Percentiles rank a stretch among this genome's conserved stretches.
phyloP scores from a whole-genome alignment of 208 protist species.

The Trichomonas gallinae region DNA sequence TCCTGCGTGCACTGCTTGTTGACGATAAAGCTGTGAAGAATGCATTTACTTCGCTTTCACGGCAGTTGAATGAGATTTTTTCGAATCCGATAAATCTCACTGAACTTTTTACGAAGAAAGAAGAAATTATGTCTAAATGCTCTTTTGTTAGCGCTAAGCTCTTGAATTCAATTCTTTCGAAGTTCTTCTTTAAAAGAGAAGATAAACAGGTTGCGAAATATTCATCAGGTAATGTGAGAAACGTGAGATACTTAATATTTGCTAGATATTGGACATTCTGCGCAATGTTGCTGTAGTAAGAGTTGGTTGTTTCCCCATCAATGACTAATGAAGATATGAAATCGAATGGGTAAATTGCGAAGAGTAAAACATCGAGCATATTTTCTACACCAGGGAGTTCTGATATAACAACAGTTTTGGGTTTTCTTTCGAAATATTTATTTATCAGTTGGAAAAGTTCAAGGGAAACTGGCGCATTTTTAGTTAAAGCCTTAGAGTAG shows the following conservation, averaged over 20 bases:
- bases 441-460: neutral
- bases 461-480: neutral
- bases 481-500: neutral
- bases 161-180: neutral
- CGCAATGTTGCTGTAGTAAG: neutral
- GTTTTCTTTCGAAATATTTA: neutral
- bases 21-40: neutral
- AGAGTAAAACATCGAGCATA: neutral
- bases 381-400: neutral
- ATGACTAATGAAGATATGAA: neutral
- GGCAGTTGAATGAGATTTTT: neutral
- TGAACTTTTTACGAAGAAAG: neutral
- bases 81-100: neutral
- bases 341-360: neutral
- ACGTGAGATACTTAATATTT: neutral
- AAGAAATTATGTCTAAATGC: neutral
- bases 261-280: neutral
- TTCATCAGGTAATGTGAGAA: neutral
- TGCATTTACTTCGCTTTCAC: neutral
- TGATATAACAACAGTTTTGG: neutral
- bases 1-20: neutral
- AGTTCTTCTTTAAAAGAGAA: neutral
- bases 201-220: neutral
- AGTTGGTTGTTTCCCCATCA: neutral
- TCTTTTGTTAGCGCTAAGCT: neutral